Percentiles rank a stretch among this genome's conserved stretches.
Conservation (phyloP, 176 grass and related monocot genomes). For the Zea mays region DNA sequence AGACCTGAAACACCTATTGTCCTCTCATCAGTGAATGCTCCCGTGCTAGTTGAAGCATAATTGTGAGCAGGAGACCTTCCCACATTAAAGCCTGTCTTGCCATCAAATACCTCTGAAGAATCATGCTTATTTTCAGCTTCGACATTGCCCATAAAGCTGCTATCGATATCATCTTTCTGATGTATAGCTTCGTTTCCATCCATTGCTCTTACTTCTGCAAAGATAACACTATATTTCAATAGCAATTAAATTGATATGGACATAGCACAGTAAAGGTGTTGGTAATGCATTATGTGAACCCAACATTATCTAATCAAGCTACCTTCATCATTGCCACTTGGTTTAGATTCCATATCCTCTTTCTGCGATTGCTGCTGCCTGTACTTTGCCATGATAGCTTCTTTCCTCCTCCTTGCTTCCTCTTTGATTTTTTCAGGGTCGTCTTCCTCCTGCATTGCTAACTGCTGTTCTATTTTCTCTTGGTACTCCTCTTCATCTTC, state of each 20-base stretch:
- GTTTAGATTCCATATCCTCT: slow-evolving; percentile 48
- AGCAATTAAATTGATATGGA: slow-evolving; percentile 14
- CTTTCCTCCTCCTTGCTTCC: slow-evolving; percentile 90
- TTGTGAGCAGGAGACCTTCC: slow-evolving; percentile 64
- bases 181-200: slow-evolving; percentile 27
- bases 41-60: slow-evolving; percentile 31
- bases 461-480: slow-evolving; percentile 88
- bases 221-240: slow-evolving; percentile 13
- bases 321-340: slow-evolving; percentile 64
- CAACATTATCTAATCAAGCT: slow-evolving; percentile 23
- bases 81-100: slow-evolving; percentile 59
- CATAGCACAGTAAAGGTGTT: slow-evolving; percentile 9
- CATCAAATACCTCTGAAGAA: slow-evolving; percentile 56
- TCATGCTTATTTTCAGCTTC: slow-evolving; percentile 55
- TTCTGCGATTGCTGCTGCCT: slow-evolving; percentile 60
- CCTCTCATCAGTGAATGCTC: slow-evolving; percentile 40
- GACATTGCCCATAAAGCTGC: slow-evolving; percentile 26
- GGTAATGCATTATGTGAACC: not conserved
- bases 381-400: slow-evolving; percentile 91
- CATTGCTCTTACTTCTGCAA: slow-evolving; percentile 33
- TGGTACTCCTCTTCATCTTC: slow-evolving; percentile 84
- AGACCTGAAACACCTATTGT: slow-evolving; percentile 51
- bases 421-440: slow-evolving; percentile 93
- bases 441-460: slow-evolving; percentile 92
- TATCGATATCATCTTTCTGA: slow-evolving; percentile 40